These are phyloP conservation scores for Verticillium alfalfae DNA, from an alignment of 2,329 filamentous ascomycete genomes.

Conservation along the genomic window DNA sequence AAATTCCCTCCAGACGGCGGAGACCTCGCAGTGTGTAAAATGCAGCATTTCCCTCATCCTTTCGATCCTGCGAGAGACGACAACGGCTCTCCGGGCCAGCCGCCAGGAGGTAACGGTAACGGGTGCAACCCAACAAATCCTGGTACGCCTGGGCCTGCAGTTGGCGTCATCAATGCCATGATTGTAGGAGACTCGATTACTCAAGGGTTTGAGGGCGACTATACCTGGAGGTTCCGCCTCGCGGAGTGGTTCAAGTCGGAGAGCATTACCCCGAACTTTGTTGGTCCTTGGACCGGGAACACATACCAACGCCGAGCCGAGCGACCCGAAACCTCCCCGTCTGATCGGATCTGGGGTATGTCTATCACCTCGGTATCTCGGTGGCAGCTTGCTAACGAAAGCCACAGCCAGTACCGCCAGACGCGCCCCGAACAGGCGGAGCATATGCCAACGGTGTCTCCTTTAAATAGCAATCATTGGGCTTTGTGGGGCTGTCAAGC, in stretches of 20 bases:
- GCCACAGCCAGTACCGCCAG: constrained; percentile 1
- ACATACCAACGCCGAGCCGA: constrained; percentile 7
- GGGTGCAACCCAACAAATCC: neutral
- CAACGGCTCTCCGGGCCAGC: neutral
- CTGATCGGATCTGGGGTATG: constrained; percentile 4
- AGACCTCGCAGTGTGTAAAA: neutral
- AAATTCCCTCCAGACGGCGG: neutral
- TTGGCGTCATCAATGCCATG: constrained; percentile 17
- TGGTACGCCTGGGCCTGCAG: neutral
- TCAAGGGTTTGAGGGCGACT: constrained; percentile 31
- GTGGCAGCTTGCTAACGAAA: no score
- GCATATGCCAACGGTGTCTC: constrained; percentile 23
- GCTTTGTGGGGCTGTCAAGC: constrained; percentile 25
- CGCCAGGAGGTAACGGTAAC: neutral
- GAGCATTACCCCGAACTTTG: constrained; percentile 18
- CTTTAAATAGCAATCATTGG: constrained; percentile 24
- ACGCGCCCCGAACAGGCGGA: constrained; percentile 11
- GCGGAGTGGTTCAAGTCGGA: constrained; percentile 29
- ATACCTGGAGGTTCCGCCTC: constrained; percentile 34
- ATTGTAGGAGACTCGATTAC: constrained; percentile 32
- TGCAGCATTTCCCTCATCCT: neutral
- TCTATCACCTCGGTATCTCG: no score
- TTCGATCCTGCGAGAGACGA: neutral
- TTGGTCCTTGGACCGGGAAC: constrained; percentile 32
- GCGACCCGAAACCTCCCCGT: constrained; percentile 9